Percentiles rank a stretch among this genome's conserved stretches.
Evolutionary conservation across 148 eudicot genomes (phyloP).

Genomic region (Vaccinium myrtillus): DNA sequence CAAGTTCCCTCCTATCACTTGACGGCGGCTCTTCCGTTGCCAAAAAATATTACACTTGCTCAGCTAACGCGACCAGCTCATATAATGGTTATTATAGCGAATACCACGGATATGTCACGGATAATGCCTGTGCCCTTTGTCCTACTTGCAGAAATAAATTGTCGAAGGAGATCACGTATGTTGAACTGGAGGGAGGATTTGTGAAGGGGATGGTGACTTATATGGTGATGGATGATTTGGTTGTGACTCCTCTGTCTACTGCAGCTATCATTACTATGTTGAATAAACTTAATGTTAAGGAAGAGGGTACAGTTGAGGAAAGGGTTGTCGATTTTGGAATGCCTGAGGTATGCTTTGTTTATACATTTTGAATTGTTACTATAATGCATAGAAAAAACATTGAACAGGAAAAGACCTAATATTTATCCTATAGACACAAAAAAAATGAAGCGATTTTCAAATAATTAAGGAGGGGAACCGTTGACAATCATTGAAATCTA

Average conservation of each 20-base stretch:
- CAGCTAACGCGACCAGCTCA: too few species aligned
- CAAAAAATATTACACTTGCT: neutral
- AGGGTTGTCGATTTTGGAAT: neutral
- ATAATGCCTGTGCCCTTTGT: neutral
- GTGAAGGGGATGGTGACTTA: conserved; percentile 27
- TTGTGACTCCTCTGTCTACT: conserved; percentile 31
- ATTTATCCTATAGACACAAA: too few species aligned
- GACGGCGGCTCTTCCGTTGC: neutral
- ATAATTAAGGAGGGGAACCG: too few species aligned
- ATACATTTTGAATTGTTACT: neutral
- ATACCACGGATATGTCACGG: neutral
- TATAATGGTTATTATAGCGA: too few species aligned
- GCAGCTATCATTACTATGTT: conserved; percentile 1
- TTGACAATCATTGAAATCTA: too few species aligned
- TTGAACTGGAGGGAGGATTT: conserved; percentile 6
- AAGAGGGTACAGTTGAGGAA: neutral
- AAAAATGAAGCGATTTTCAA: neutral
- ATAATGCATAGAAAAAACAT: neutral
- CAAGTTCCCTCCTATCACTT: neutral
- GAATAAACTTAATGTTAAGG: neutral
- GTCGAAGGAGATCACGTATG: neutral
- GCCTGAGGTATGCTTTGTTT: neutral
- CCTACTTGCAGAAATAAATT: neutral
- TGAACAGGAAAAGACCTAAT: neutral
- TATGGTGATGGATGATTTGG: conserved; percentile 38